Conservation (phyloP, 768 basidiomycete genomes). For the Pulveroboletus sp. region DNA sequence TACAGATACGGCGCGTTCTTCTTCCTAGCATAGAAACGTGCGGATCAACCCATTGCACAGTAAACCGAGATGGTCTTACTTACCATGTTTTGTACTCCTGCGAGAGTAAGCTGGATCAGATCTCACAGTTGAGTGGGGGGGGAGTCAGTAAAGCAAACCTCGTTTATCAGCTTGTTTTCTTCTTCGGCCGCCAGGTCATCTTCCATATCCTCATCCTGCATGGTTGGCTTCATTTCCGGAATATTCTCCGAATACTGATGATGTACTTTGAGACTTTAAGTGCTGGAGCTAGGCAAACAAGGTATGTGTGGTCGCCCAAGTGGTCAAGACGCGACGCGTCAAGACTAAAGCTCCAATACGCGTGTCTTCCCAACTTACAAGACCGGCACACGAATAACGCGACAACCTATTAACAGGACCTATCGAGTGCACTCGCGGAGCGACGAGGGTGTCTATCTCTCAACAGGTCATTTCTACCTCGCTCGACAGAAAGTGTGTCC, state of each 20-base stretch:
- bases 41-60: background rate
- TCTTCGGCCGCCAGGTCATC: constrained; percentile 81
- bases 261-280: background rate
- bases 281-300: background rate
- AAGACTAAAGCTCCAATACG: background rate
- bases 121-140: background rate
- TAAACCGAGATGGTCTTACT: constrained; percentile 11
- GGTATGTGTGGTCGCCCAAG: background rate
- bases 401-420: background rate
- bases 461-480: constrained; percentile 7
- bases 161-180: constrained; percentile 84
- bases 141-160: constrained; percentile 43
- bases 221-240: constrained; percentile 42
- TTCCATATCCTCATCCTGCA: constrained; percentile 60
- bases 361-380: background rate
- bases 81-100: constrained; percentile 88
- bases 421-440: constrained; percentile 9
- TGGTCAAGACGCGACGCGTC: constrained; percentile 27
- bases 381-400: background rate
- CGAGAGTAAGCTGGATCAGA: constrained; percentile 9
- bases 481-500: constrained; percentile 12
- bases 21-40: constrained; percentile 52
- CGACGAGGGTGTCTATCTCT: background rate
- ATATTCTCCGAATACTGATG: background rate
- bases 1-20: constrained; percentile 98